Percentiles rank a stretch among this genome's conserved stretches.
Evolutionary conservation across 208 protist species (phyloP).

Genomic region (Leishmania braziliensis): DNA sequence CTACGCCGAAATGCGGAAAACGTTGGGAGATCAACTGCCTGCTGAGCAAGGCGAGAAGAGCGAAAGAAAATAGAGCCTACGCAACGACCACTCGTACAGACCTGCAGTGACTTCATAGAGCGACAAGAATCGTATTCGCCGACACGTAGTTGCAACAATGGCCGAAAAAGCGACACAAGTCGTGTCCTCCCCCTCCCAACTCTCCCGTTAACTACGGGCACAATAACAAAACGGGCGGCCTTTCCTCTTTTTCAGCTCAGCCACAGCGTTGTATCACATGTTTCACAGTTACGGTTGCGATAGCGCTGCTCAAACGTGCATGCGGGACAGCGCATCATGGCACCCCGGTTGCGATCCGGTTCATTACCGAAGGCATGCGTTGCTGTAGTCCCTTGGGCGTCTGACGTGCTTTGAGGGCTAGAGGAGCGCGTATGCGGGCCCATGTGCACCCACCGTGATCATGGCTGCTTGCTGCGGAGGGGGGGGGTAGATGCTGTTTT

Average conservation of each 20-base stretch:
- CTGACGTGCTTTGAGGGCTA: not conserved
- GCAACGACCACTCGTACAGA: not conserved
- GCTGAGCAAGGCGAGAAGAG: not conserved
- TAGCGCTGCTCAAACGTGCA: constrained; percentile 52
- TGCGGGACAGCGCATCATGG: constrained; percentile 38
- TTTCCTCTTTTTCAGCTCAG: not conserved
- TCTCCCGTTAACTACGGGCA: not conserved
- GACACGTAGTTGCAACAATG: not conserved
- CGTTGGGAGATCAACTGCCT: not conserved
- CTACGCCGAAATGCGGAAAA: not conserved
- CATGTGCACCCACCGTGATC: not conserved
- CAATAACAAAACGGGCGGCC: not conserved
- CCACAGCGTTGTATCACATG: constrained; percentile 2
- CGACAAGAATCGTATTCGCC: not conserved
- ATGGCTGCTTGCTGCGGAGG: not conserved
- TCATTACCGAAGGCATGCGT: not conserved
- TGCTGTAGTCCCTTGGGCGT: not conserved
- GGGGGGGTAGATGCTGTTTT: not conserved
- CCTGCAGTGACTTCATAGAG: not conserved
- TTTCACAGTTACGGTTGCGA: constrained; percentile 33
- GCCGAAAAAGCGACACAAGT: not conserved
- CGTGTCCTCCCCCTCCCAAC: not conserved
- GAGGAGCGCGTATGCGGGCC: constrained; percentile 3
- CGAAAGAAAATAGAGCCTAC: not conserved
- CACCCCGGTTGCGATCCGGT: not conserved